Conservation (phyloP, 345 rosid genomes). For the Eucalyptus cloeziana region DNA sequence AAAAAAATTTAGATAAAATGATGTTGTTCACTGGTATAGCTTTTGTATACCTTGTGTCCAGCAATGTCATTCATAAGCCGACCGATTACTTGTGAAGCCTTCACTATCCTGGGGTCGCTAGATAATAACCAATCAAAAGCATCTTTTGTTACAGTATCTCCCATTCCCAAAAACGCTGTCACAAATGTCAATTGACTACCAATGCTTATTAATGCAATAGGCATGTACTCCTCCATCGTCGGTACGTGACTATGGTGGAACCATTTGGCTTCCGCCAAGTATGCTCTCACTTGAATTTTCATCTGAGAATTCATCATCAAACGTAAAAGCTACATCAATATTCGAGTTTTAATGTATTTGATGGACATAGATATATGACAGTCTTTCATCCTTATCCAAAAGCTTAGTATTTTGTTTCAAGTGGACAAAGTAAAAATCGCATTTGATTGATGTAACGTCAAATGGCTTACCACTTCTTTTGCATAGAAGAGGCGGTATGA, state of each 20-base stretch:
- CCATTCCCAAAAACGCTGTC: neutral
- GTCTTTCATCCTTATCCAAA: neutral
- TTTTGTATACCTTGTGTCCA: neutral
- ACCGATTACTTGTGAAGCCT: neutral
- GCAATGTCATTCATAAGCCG: conserved; percentile 7
- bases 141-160: neutral
- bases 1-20: neutral
- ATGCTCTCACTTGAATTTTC: conserved; percentile 1
- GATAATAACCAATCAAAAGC: neutral
- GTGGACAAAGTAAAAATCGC: neutral
- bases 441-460: neutral
- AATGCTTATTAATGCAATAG: neutral
- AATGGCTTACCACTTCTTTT: conserved; percentile 5
- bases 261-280: conserved; percentile 14
- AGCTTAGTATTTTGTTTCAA: too few species aligned
- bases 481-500: conserved; percentile 3
- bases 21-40: neutral
- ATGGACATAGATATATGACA: neutral
- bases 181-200: neutral
- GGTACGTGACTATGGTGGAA: neutral
- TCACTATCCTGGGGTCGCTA: neutral
- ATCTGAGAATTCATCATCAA: neutral
- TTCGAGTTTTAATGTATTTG: neutral
- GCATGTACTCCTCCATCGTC: conserved; percentile 9
- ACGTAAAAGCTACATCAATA: neutral